Evolutionary conservation across 768 basidiomycete genomes (phyloP).

Genomic region (Tricholoma matsutake): DNA sequence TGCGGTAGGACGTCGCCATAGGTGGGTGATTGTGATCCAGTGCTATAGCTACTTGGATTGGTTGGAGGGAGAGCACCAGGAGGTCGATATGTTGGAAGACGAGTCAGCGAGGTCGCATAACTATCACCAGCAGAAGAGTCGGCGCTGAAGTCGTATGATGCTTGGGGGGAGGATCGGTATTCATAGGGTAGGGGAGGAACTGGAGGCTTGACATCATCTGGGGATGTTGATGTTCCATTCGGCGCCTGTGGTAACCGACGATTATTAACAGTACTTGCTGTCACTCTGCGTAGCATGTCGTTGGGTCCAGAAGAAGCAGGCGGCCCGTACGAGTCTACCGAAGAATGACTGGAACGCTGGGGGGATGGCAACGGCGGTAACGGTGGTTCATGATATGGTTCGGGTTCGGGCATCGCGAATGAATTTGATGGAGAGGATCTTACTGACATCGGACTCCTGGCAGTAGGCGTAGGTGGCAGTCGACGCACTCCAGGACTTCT

Average conservation of each 20-base stretch:
- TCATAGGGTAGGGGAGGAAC: slow-evolving; percentile 17
- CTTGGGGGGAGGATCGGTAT: slow-evolving; percentile 14
- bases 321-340: slow-evolving; percentile 18
- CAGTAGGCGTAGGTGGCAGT: slow-evolving; percentile 41
- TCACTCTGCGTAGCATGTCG: slow-evolving; percentile 27
- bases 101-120: slow-evolving; percentile 18
- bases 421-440: slow-evolving; percentile 21
- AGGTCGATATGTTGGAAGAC: slow-evolving; percentile 24
- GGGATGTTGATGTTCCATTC: background rate
- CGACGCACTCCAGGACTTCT: slow-evolving; percentile 27
- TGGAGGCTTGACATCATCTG: slow-evolving; percentile 14
- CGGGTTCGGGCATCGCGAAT: slow-evolving; percentile 42
- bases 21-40: slow-evolving; percentile 2
- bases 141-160: slow-evolving; percentile 17
- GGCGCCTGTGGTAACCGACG: slow-evolving; percentile 27
- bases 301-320: slow-evolving; percentile 23
- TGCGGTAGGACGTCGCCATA: slow-evolving; percentile 10
- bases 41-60: slow-evolving; percentile 22
- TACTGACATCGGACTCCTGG: slow-evolving; percentile 25
- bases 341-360: slow-evolving; percentile 22
- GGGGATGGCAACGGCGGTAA: slow-evolving; percentile 3
- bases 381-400: slow-evolving; percentile 32
- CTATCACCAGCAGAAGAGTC: slow-evolving; percentile 17
- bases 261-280: slow-evolving; percentile 21
- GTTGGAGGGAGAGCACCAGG: slow-evolving; percentile 28